A percentile compares a stretch with the other conserved stretches of the same genome.
phyloP scores from a whole-genome alignment of 306 rosid genomes.

The Dryas alaskensis region DNA sequence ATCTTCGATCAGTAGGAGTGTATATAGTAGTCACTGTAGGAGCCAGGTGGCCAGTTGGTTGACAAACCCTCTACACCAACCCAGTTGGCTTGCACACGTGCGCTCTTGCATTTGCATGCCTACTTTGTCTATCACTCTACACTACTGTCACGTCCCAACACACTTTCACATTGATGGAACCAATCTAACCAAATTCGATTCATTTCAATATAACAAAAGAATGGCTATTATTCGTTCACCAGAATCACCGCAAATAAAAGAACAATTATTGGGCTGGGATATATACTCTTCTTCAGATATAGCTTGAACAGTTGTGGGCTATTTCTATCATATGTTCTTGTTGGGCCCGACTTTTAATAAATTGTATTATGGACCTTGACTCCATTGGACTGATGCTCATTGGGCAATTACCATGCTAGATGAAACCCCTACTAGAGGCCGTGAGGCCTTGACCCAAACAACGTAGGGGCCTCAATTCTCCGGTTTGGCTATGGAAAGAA shows the following conservation, averaged over 20 bases:
- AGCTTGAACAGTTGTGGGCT: neutral
- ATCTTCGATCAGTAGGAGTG: neutral
- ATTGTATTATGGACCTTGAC: neutral
- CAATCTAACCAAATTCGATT: no score
- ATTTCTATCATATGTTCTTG: neutral
- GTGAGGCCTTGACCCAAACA: neutral
- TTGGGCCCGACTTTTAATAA: neutral
- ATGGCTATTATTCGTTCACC: no score
- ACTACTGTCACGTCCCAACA: neutral
- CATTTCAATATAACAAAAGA: no score
- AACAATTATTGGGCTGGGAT: no score
- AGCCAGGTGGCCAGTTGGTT: constrained; percentile 40
- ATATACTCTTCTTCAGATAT: neutral
- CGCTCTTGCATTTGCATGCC: constrained; percentile 4
- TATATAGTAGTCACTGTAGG: neutral
- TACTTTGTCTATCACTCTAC: constrained; percentile 1
- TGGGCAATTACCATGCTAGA: no score
- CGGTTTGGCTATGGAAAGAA: neutral
- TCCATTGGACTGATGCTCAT: no score
- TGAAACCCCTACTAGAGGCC: neutral
- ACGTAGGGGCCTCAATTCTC: neutral
- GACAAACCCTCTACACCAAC: constrained; percentile 44
- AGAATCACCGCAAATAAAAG: no score
- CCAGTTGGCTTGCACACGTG: constrained; percentile 43
- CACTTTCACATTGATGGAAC: no score